Conservation (phyloP, 768 basidiomycete species). For the Polyporus arcularius region DNA sequence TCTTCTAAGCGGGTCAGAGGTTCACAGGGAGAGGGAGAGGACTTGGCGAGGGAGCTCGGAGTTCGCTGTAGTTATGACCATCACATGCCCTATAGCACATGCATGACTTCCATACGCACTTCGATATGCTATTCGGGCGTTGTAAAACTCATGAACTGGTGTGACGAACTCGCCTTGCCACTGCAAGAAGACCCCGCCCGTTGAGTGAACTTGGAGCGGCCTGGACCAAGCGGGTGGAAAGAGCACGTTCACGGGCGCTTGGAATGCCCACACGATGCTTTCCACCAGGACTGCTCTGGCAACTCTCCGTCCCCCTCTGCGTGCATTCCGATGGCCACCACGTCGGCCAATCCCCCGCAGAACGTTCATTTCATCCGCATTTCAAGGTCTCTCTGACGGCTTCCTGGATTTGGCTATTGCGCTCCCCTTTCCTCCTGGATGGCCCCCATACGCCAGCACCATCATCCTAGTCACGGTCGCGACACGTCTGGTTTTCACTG, state of each 20-base stretch:
- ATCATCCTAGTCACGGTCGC: conserved; percentile 70
- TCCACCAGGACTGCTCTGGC: conserved; percentile 16
- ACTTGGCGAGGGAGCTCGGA: conserved; percentile 17
- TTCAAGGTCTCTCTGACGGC: conserved; percentile 43
- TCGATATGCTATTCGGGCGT: conserved; percentile 24
- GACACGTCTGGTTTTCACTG: conserved; percentile 57
- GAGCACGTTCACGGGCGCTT: conserved; percentile 5
- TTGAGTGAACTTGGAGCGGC: neutral
- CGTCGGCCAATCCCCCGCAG: conserved; percentile 10
- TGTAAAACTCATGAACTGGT: conserved; percentile 15
- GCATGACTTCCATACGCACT: conserved; percentile 32
- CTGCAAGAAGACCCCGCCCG: too few relatives aligned
- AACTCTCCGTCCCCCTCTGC: conserved; percentile 13
- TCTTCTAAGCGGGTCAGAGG: conserved; percentile 56
- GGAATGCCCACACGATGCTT: conserved; percentile 9
- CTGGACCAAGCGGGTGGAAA: neutral
- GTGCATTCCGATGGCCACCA: conserved; percentile 10
- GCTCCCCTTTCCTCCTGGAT: conserved; percentile 66
- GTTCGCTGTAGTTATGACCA: conserved; percentile 33
- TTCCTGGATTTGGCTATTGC: conserved; percentile 78
- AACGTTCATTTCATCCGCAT: conserved; percentile 24
- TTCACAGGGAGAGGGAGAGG: conserved; percentile 9
- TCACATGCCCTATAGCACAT: conserved; percentile 39
- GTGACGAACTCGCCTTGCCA: neutral
- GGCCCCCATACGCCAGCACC: conserved; percentile 73